Evolutionary conservation across 2,329 filamentous ascomycete species (phyloP).

Genomic region (Trichophyton mentagrophytes): DNA sequence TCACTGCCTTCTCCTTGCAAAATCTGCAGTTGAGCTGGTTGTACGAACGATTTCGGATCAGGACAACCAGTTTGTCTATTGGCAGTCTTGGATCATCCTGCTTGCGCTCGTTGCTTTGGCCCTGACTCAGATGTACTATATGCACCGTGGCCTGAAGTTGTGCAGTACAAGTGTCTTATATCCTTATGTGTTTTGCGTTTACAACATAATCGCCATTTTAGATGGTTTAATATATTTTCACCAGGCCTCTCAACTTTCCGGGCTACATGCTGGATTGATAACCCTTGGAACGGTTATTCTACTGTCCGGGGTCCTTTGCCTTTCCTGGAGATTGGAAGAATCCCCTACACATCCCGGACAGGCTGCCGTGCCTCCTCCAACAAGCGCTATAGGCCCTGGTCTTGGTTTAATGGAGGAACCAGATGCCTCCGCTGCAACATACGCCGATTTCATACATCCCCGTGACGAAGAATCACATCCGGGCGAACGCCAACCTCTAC

Average conservation of each 20-base stretch:
- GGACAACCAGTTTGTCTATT: slow-evolving; percentile 85
- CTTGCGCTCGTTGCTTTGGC: slow-evolving; percentile 68
- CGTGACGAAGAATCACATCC: slow-evolving; percentile 31
- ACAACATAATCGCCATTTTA: slow-evolving; percentile 96
- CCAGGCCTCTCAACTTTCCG: slow-evolving; percentile 67
- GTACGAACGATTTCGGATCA: slow-evolving; percentile 75
- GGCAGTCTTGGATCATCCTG: slow-evolving; percentile 89
- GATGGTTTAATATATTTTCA: slow-evolving; percentile 95
- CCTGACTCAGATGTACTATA: slow-evolving; percentile 83
- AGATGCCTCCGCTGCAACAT: slow-evolving; percentile 16
- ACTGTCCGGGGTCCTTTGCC: slow-evolving; percentile 71
- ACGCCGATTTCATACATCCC: slow-evolving; percentile 15
- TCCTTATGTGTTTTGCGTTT: slow-evolving; percentile 94
- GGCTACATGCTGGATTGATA: slow-evolving; percentile 58
- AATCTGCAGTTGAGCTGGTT: slow-evolving; percentile 88
- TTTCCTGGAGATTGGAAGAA: slow-evolving; percentile 87
- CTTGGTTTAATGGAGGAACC: slow-evolving; percentile 61
- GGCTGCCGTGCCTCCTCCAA: slow-evolving; percentile 32
- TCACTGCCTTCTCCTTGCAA: slow-evolving; percentile 83
- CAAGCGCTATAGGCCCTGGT: slow-evolving; percentile 63
- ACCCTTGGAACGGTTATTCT: slow-evolving; percentile 76
- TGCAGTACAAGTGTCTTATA: slow-evolving; percentile 94
- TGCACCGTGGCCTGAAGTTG: slow-evolving; percentile 84
- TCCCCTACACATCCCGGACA: slow-evolving; percentile 21
- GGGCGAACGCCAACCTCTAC: slow-evolving; percentile 30